Base-by-base conservation (phyloP, 2,329 filamentous ascomycete genomes). In the Aspergillus neoniger region DNA sequence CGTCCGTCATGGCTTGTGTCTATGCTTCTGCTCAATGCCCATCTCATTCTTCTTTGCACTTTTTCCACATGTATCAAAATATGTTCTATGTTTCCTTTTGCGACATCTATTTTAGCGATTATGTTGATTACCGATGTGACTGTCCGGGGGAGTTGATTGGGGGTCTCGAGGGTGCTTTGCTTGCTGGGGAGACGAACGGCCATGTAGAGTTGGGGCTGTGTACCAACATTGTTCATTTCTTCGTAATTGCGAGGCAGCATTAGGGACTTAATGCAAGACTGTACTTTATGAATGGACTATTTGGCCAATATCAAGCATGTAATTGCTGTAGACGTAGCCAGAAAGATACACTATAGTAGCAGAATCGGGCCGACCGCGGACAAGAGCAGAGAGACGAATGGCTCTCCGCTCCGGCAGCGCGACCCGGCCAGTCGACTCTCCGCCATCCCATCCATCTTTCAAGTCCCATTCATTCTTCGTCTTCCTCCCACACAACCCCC, bases 311-410 rank as follows among this genome's bases (percentile, higher is more conserved):
- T 15, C 9, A 28, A 12, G 19, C 9, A 44, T 19, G 17, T 1
- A 5, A 15, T 5, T 19, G 28, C 28, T 9, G 43, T 47, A 47
- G 43, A 43, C 8, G n/a, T 21, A 21, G 43, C 12, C 0, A 23
- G 23, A 25, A 5, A 23, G 21, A 21, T 12, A 23, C 8, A 44
- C 17, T 21, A 21, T 21, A 44, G 41, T 12, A 44, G 2, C 17
- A 44, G 19, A 41, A 15, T 44, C 53, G 53, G 53, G 53, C 53
- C 53, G 53, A 55, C 32, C 53, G 39, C 53, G 39, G 53, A 25
- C 51, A 23, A 36, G 32, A 36, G 32, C 10, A 14, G 32, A 14
- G 32, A 47, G 39, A 43, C 39, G 43, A 32, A 15, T 21, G 25
- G 17, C 50, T 25, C 30, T 39, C 50, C 50, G 50, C 50, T 36